Evolutionary conservation across 495 filamentous ascomycete genomes (phyloP), one percentile per base, ranked within the genome.

Genomic region (Corynascus novoguineensis): DNA sequence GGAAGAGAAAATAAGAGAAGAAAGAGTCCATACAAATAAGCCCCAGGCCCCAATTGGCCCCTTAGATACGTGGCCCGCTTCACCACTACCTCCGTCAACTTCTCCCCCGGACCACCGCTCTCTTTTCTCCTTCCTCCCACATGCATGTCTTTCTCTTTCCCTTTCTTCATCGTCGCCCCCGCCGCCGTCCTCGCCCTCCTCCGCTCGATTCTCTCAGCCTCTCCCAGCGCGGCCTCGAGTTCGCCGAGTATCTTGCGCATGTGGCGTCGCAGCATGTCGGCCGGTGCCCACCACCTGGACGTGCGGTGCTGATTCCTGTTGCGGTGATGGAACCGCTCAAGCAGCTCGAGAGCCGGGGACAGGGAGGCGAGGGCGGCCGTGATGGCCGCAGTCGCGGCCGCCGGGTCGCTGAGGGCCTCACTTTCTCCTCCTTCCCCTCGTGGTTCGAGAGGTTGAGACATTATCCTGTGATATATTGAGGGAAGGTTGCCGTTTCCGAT

Each of bases 221-320:
- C 28, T 19, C 35, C 59, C 0, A 60, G 25, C 17, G 52, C 48
- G 0, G 24, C 40, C 25, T 76, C 64, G 25, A 83, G 44, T 51
- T 72, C 75, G 4, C 50, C 58, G 7, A 78, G 60, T 6, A 91
- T 65, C 61, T 79, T 81, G 32, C 68, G 65, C 17, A 86, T 60
- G 54, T 77, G 78, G 12, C 88, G 86, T 40, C 84, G 80, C 42
- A 93, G 71, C 58, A 83, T 78, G 34, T 81, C 79, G 42, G 90
- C 73, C 69, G 79, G 75, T 64, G 81, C 81, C 81, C 86, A 93
- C 89, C 89, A 93, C 60, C 79, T 83, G 4, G 83, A 71, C 35
- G 73, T 71, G 35, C 80, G 81, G 67, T 92, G 88, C 70, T 93
- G 89, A 69, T 92, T 92, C 61, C 84, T 85, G 72, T 92, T 91